Base-by-base conservation (phyloP, 2,329 filamentous ascomycete genomes). In the Fusarium gaditjirri region DNA sequence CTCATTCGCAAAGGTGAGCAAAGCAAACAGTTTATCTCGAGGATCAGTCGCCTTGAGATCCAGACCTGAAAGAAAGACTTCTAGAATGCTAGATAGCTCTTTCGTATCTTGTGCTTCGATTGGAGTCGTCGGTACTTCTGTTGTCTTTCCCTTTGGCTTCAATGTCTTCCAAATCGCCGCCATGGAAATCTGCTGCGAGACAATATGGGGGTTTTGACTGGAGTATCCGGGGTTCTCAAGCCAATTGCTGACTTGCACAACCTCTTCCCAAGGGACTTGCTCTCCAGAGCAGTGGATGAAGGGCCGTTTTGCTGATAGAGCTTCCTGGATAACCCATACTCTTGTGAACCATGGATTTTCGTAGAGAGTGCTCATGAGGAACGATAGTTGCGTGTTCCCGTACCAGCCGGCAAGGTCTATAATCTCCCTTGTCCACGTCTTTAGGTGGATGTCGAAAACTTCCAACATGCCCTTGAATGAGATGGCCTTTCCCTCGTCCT, bases 31-130 rank as follows among this genome's bases (percentile, higher is more conserved):
- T 16, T 72, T 72, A 8, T 74, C 72, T 0, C 72, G 44, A 19
- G 72, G 47, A 39, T 74, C 72, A 0, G 72, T 74, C 0, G 72
- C 65, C 1, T 74, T 74, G 1, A 74, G 62, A n/a, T 74, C 72
- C 1, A 74, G 11, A 3, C 72, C 71, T 0, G 69, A 65, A 8
- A 74, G 49, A 2, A 74, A 72, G 0, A 74, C 49, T 6, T 74
- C 71, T 1, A 65, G 25, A 4, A 74, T 74, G 8, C 61, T 57
- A 0, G 65, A 73, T 0, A 68, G 6, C 6, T 70, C 54, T 3
- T 31, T 11, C 2, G 36, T 31, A 14, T 67, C 39, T 5, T 57
- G 36, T 0, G 6, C 17, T 2, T 70, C 66, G 0, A 71, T 12
- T 0, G 65, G 46, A 1, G 70, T 43, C 0, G 42, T 49, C 2